Conservation (phyloP, 1,139 yeast species). For the Debaryomyces psychrophilus region DNA sequence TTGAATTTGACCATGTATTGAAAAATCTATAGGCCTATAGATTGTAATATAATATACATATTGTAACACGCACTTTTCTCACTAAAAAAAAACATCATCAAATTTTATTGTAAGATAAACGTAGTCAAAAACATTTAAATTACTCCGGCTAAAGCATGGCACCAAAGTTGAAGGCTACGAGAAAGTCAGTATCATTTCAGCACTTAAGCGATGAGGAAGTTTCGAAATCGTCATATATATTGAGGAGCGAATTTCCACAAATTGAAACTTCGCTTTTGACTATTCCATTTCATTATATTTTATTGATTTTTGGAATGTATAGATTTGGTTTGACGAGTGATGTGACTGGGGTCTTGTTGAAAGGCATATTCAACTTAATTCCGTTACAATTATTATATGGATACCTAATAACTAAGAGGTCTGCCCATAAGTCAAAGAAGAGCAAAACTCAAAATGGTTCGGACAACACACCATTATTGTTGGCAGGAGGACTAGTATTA, state of each 20-base stretch:
- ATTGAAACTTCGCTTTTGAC: constrained; percentile 29
- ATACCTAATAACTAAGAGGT: constrained; percentile 23
- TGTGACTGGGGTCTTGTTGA: constrained; percentile 28
- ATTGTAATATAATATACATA: background rate
- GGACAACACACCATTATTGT: constrained; percentile 37
- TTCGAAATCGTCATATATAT: background rate
- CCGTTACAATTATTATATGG: constrained; percentile 35
- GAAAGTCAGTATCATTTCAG: constrained; percentile 13
- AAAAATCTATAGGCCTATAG: constrained; percentile 25
- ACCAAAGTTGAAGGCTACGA: constrained; percentile 9
- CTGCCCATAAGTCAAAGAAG: constrained; percentile 24
- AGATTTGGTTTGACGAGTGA: constrained; percentile 38
- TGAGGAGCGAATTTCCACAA: constrained; percentile 17
- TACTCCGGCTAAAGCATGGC: background rate
- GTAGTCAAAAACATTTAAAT: background rate
- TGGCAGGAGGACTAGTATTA: constrained; percentile 41
- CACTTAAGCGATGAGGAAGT: constrained; percentile 8
- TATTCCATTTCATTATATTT: constrained; percentile 54
- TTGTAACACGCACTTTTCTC: constrained; percentile 6
- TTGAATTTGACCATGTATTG: constrained; percentile 50
- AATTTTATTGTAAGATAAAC: background rate
- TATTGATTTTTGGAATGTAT: constrained; percentile 43
- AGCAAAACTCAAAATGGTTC: constrained; percentile 22
- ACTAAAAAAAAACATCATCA: background rate
- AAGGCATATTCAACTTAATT: constrained; percentile 30